Conservation (phyloP, 2,329 filamentous ascomycete species). For the Endocalyx cinctus region DNA sequence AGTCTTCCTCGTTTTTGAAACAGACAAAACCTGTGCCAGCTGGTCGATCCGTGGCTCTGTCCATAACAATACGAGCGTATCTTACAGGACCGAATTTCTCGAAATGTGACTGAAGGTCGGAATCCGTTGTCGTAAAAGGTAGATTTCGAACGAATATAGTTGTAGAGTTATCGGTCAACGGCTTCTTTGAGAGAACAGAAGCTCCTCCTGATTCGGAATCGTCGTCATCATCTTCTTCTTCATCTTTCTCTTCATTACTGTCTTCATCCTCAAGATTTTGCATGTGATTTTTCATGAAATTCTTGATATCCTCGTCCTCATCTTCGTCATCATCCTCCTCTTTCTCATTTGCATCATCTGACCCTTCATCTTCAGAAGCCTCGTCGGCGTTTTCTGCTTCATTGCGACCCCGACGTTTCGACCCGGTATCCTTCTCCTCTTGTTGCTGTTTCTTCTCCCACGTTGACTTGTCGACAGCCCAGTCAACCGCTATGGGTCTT, state of each 20-base stretch:
- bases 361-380: constrained; percentile 31
- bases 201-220: constrained; percentile 29
- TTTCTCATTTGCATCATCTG: constrained; percentile 35
- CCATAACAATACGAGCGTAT: constrained; percentile 88
- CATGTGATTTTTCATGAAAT: constrained; percentile 56
- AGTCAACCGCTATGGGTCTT: constrained; percentile 86
- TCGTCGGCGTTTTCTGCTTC: constrained; percentile 18
- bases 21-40: constrained; percentile 94
- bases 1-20: constrained; percentile 75
- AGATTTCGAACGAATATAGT: constrained; percentile 93
- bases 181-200: constrained; percentile 16
- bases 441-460: constrained; percentile 71
- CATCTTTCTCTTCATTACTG: constrained; percentile 39
- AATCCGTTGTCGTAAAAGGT: constrained; percentile 82
- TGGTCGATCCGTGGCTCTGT: constrained; percentile 77
- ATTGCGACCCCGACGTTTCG: too few relatives aligned
- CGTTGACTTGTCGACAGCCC: constrained; percentile 86
- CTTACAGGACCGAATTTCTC: constrained; percentile 79
- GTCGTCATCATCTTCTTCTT: constrained; percentile 31
- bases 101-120: constrained; percentile 80
- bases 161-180: constrained; percentile 58
- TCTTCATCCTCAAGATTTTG: constrained; percentile 55
- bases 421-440: constrained; percentile 24
- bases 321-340: constrained; percentile 22
- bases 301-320: constrained; percentile 37